Evolutionary conservation across 257 asterid genomes (phyloP).

Genomic region (Mitragyna speciosa): DNA sequence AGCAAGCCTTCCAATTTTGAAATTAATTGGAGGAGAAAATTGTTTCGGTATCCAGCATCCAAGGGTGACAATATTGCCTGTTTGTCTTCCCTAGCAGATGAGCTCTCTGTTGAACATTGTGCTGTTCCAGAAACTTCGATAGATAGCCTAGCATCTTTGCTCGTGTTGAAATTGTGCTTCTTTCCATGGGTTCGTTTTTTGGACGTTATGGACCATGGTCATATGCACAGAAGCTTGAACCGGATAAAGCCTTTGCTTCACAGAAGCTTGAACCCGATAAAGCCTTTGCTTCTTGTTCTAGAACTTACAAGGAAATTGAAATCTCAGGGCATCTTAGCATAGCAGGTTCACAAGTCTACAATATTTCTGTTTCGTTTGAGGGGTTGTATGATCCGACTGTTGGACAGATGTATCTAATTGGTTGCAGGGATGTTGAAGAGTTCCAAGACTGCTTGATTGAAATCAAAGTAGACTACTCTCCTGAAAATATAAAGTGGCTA

Average conservation of each 20-base stretch:
- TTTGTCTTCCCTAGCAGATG: conserved; percentile 20
- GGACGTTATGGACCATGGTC: conserved; percentile 8
- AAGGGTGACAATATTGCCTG: conserved; percentile 11
- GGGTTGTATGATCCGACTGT: conserved; percentile 16
- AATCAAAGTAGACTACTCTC: conserved; percentile 17
- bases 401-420: conserved; percentile 20
- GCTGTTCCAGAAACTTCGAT: conserved; percentile 15
- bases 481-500: conserved; percentile 23
- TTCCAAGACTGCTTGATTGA: conserved; percentile 14
- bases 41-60: conserved; percentile 18
- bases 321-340: conserved; percentile 15
- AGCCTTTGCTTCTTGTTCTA: not conserved
- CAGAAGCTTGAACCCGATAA: not conserved
- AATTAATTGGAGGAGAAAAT: not conserved
- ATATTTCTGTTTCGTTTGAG: not conserved
- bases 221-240: conserved; percentile 5
- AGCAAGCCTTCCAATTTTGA: conserved; percentile 2
- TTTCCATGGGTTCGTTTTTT: conserved; percentile 20
- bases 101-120: conserved; percentile 11
- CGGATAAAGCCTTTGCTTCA: too few relatives aligned
- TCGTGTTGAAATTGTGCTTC: conserved; percentile 9
- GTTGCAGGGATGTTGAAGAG: conserved; percentile 10
- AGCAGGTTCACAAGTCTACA: not conserved
- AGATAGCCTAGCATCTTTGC: not conserved
- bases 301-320: conserved; percentile 5